Evolutionary conservation across 352 stramenopile species (phyloP).

Genomic region (Lagenidium giganteum): DNA sequence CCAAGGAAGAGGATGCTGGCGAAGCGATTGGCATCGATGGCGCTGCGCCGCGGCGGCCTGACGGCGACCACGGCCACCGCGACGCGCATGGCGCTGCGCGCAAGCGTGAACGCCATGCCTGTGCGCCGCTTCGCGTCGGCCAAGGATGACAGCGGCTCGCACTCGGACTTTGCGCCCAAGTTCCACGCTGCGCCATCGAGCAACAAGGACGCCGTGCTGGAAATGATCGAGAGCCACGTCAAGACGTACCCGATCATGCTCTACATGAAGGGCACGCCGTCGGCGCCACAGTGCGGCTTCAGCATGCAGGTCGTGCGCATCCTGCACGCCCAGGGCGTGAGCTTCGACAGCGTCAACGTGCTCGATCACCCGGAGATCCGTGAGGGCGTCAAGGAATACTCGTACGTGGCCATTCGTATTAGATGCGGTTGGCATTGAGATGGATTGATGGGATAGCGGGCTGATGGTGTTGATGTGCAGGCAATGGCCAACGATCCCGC

Average conservation of each 20-base stretch:
- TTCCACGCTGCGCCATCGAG: slow-evolving; percentile 81
- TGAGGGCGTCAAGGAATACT: slow-evolving; percentile 98
- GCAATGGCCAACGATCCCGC: slow-evolving; percentile 95
- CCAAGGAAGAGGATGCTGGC: too few species aligned
- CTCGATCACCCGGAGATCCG: slow-evolving; percentile 97
- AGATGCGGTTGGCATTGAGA: not conserved
- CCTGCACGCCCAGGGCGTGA: slow-evolving; percentile 88
- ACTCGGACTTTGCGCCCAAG: slow-evolving; percentile 88
- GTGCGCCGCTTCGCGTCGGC: slow-evolving; percentile 39
- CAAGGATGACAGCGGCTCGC: slow-evolving; percentile 55
- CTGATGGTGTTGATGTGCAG: slow-evolving; percentile 27
- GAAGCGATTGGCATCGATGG: too few species aligned
- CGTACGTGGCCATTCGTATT: slow-evolving; percentile 49
- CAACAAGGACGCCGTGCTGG: slow-evolving; percentile 85
- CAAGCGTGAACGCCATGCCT: too few species aligned
- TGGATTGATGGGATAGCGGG: not conserved
- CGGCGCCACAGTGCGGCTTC: slow-evolving; percentile 97
- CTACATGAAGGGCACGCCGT: slow-evolving; percentile 99
- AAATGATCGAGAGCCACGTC: slow-evolving; percentile 88
- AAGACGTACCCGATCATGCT: slow-evolving; percentile 95
- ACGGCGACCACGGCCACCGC: too few species aligned
- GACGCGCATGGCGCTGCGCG: too few species aligned
- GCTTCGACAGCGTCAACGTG: slow-evolving; percentile 98
- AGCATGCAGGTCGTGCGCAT: slow-evolving; percentile 95
- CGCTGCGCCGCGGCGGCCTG: too few species aligned